phyloP scores from a whole-genome alignment of 2,329 filamentous ascomycete genomes.

The Corniculantispora saksenae region DNA sequence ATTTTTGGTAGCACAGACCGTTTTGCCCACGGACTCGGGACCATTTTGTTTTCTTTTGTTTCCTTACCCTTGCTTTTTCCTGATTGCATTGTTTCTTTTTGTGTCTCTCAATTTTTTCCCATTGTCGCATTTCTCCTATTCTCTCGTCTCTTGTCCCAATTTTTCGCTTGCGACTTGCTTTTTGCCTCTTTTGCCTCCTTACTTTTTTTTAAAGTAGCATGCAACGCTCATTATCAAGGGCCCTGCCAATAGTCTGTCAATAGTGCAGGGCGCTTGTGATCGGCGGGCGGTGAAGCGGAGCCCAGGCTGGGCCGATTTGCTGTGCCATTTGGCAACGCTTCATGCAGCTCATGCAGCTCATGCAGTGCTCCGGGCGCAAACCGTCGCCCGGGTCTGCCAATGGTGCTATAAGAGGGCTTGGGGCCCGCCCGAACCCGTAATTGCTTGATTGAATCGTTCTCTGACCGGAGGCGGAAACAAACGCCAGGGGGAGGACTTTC shows the following conservation, averaged over 20 bases:
- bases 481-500: not conserved
- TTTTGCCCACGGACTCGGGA: not conserved
- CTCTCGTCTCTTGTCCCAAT: not conserved
- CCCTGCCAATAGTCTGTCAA: slow-evolving; percentile 5
- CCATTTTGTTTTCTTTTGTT: not conserved
- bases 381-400: not conserved
- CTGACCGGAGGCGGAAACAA: not conserved
- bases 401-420: not conserved
- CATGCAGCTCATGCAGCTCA: not conserved
- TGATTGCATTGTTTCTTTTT: not conserved
- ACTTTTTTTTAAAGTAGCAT: not conserved
- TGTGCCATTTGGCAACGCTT: not conserved
- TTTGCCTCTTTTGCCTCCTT: not conserved
- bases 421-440: not conserved
- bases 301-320: not conserved
- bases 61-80: not conserved
- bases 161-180: not conserved
- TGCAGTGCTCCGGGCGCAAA: not conserved
- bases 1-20: slow-evolving; percentile 3
- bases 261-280: slow-evolving; percentile 6
- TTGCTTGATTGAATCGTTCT: not conserved
- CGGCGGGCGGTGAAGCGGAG: not conserved
- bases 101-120: not conserved
- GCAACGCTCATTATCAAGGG: not conserved
- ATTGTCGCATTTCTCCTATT: not conserved